phyloP scores from a whole-genome alignment of 2,329 filamentous ascomycete species.

The Elsinoe perseae region DNA sequence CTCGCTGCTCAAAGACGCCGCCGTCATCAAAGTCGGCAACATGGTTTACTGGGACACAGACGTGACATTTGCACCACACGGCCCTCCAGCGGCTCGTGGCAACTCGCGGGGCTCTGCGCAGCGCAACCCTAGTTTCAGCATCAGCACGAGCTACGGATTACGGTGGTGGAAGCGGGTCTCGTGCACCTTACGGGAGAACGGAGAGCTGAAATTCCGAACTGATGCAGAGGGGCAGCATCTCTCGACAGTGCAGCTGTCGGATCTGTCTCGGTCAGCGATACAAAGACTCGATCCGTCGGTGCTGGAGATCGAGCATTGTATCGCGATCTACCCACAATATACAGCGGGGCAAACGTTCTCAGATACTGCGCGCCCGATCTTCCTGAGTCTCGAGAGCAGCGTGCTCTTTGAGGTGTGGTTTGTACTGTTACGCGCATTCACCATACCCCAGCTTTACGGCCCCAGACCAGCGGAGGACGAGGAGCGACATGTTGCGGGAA shows the following conservation, averaged over 20 bases:
- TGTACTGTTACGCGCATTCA: conserved; percentile 81
- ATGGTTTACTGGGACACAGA: conserved; percentile 72
- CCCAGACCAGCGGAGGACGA: conserved; percentile 43
- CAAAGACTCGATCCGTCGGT: conserved; percentile 87
- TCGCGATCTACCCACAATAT: conserved; percentile 93
- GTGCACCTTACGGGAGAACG: conserved; percentile 89
- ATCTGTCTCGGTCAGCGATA: conserved; percentile 81
- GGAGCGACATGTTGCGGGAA: conserved; percentile 22
- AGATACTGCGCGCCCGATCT: conserved; percentile 77
- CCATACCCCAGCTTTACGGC: conserved; percentile 83
- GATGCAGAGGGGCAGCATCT: conserved; percentile 76
- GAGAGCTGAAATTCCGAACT: conserved; percentile 82
- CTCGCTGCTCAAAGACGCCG: conserved; percentile 57
- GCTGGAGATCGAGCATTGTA: conserved; percentile 84
- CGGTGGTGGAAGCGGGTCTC: conserved; percentile 81
- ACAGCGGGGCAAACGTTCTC: conserved; percentile 59
- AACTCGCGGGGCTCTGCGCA: conserved; percentile 34
- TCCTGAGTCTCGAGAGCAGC: conserved; percentile 76
- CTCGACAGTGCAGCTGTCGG: conserved; percentile 76
- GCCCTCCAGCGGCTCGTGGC: conserved; percentile 16
- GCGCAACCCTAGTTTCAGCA: conserved; percentile 39
- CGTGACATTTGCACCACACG: conserved; percentile 39
- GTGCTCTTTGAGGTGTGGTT: conserved; percentile 98
- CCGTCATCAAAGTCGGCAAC: conserved; percentile 79
- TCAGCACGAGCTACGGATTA: conserved; percentile 48